Conservation (phyloP, 768 basidiomycete species). For the Boletus insuetus region DNA sequence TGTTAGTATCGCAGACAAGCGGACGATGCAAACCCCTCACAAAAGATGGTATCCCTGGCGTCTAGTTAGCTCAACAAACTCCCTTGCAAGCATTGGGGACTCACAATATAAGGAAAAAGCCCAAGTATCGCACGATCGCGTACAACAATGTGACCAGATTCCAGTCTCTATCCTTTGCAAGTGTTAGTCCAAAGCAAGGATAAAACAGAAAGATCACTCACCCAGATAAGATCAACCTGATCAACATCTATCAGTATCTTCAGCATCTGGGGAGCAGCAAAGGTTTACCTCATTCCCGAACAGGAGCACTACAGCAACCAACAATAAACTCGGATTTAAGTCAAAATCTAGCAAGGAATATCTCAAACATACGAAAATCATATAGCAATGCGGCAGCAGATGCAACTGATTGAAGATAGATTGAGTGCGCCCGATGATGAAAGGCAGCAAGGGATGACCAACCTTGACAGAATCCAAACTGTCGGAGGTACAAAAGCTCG, state of each 20-base stretch:
- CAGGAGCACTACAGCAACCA: conserved; percentile 5
- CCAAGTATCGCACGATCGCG: conserved; percentile 18
- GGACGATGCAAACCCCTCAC: conserved; percentile 1
- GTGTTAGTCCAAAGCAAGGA: background rate
- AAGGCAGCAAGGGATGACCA: background rate
- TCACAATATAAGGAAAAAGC: conserved; percentile 13
- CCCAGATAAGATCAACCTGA: conserved; percentile 22
- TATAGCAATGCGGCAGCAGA: conserved; percentile 9
- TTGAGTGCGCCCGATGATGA: background rate
- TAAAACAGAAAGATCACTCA: background rate
- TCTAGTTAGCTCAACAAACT: background rate
- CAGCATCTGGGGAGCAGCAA: background rate
- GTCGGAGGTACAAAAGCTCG: conserved; percentile 1
- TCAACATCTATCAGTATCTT: background rate
- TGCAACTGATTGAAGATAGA: conserved; percentile 7
- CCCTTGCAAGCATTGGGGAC: background rate
- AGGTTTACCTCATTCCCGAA: conserved; percentile 14
- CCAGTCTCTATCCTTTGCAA: conserved; percentile 16
- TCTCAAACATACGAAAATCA: conserved; percentile 14
- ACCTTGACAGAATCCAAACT: conserved; percentile 10
- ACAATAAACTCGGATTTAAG: background rate
- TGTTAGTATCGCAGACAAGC: background rate
- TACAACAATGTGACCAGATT: conserved; percentile 17
- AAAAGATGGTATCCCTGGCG: conserved; percentile 5
- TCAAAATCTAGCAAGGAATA: background rate